These are phyloP conservation scores for Rasamsonia emersonii DNA, from an alignment of 2,329 filamentous ascomycete species.

Conservation along the genomic window DNA sequence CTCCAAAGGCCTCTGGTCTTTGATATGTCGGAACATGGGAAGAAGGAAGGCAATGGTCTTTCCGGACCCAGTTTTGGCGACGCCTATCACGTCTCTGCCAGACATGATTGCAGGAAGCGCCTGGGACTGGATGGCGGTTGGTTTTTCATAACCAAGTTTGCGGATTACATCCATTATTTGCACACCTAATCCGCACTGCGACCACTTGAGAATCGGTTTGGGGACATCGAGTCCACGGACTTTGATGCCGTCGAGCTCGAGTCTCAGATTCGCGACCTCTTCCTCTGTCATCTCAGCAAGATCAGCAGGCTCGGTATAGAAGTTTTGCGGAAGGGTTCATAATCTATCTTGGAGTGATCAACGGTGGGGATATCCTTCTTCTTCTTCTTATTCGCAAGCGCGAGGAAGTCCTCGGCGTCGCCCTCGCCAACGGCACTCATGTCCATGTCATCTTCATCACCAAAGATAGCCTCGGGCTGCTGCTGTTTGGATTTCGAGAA, in stretches of 20 bases:
- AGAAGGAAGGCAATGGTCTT: slow-evolving; percentile 94
- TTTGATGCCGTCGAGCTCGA: slow-evolving; percentile 92
- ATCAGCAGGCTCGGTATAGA: slow-evolving; percentile 86
- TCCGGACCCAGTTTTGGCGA: slow-evolving; percentile 94
- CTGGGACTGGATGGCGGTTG: slow-evolving; percentile 91
- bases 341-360: slow-evolving; percentile 77
- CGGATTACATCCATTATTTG: slow-evolving; percentile 81
- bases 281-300: slow-evolving; percentile 74
- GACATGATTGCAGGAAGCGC: slow-evolving; percentile 94
- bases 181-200: slow-evolving; percentile 82
- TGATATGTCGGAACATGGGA: slow-evolving; percentile 97
- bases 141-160: slow-evolving; percentile 72
- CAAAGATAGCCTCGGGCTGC: slow-evolving; percentile 78
- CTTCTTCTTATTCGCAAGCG: slow-evolving; percentile 62
- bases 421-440: slow-evolving; percentile 53
- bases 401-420: slow-evolving; percentile 55
- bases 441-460: slow-evolving; percentile 66
- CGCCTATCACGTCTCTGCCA: slow-evolving; percentile 87
- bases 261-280: slow-evolving; percentile 69
- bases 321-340: slow-evolving; percentile 86
- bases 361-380: slow-evolving; percentile 91
- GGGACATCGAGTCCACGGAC: slow-evolving; percentile 81
- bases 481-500: slow-evolving; percentile 45
- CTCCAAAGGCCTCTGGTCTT: slow-evolving; percentile 76
- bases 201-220: slow-evolving; percentile 93